phyloP scores from a whole-genome alignment of 2,329 filamentous ascomycete genomes.

The Curvularia spicifera region DNA sequence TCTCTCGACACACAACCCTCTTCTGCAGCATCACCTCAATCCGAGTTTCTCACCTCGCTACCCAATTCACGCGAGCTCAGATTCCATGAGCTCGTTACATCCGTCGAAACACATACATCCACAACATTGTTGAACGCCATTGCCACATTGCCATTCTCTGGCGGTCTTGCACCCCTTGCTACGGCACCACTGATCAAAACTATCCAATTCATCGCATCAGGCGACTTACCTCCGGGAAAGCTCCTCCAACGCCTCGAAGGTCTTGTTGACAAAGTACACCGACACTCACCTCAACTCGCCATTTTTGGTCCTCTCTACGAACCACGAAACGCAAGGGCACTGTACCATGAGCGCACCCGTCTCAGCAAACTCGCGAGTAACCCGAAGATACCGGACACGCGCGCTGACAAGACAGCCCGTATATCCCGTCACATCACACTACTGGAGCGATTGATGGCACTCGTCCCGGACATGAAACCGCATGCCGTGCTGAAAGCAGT shows the following conservation, averaged over 20 bases:
- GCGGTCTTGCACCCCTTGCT: slow-evolving; percentile 37
- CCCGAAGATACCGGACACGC: slow-evolving; percentile 19
- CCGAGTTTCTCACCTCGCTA: slow-evolving; percentile 30
- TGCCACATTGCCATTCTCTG: slow-evolving; percentile 36
- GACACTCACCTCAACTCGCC: slow-evolving; percentile 31
- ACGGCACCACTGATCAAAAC: slow-evolving; percentile 33
- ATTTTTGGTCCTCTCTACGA: slow-evolving; percentile 42
- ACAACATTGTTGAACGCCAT: slow-evolving; percentile 36
- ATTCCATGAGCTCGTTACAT: slow-evolving; percentile 31
- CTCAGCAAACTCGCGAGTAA: slow-evolving; percentile 33
- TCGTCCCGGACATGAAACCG: slow-evolving; percentile 32
- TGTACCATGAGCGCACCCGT: slow-evolving; percentile 39
- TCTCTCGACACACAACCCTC: slow-evolving; percentile 22
- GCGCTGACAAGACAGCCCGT: slow-evolving; percentile 37
- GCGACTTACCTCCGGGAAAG: slow-evolving; percentile 33
- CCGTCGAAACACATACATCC: slow-evolving; percentile 20
- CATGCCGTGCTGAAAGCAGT: slow-evolving; percentile 30
- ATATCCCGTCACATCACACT: slow-evolving; percentile 40
- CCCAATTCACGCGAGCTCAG: slow-evolving; percentile 28
- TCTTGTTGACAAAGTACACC: slow-evolving; percentile 44
- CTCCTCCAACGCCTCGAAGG: slow-evolving; percentile 46
- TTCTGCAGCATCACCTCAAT: slow-evolving; percentile 16
- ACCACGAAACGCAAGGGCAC: slow-evolving; percentile 27
- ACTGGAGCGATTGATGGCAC: slow-evolving; percentile 38
- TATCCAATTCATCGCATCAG: slow-evolving; percentile 37